Evolutionary conservation across 75 land plant genomes (phyloP), one percentile per base, ranked within the genome.

Genomic region (Sequoia sempervirens): DNA sequence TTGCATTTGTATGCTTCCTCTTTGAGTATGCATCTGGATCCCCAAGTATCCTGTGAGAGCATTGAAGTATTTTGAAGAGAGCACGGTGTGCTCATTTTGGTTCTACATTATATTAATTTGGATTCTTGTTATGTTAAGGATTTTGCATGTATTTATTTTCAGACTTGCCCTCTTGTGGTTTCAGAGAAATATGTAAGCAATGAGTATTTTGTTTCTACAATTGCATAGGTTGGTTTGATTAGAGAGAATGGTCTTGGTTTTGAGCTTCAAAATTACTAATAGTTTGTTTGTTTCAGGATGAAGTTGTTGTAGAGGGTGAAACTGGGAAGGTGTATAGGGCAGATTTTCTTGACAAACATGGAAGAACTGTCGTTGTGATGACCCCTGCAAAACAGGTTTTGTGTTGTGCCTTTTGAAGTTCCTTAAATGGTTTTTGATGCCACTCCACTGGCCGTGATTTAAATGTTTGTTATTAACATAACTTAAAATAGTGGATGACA

Each of bases 331-430:
- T 87, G 5, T 87, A 81, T 75, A 85, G 83, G 73, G 88, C 88
- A 40, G 53, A 74, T 79, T 87, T 66, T 74, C 69, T 87, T 80
- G 88, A 87, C 47, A 70, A 30, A 36, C 40, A 36, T 12, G 88
- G 88, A 11, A 87, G 88, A 80, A 69, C 87, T 79, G 88, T 84
- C 12, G 34, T 81, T 52, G 87, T 97, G 26, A 46, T 96, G 87
- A 91, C 90, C 46, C 99, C 98, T 66, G 98, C 90, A 73, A 96
- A 83, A 72, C 96, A 97, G 98, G 99, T 97, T 79, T 76, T 34
- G 28, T 38, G 12, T 45, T 79, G 75, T 32, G 36, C 32, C 37
- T 72, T 14, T 17, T 72, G 36, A 72, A 12, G 38, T 34, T 72
- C 36, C 17, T 4, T 72, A 36, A 14, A 72, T 72, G 37, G 75